A percentile compares a stretch with the other conserved stretches of the same genome.
These are phyloP conservation scores for Amborella trichopoda DNA, from an alignment of 164 flowering plant species.

Conservation along the genomic window DNA sequence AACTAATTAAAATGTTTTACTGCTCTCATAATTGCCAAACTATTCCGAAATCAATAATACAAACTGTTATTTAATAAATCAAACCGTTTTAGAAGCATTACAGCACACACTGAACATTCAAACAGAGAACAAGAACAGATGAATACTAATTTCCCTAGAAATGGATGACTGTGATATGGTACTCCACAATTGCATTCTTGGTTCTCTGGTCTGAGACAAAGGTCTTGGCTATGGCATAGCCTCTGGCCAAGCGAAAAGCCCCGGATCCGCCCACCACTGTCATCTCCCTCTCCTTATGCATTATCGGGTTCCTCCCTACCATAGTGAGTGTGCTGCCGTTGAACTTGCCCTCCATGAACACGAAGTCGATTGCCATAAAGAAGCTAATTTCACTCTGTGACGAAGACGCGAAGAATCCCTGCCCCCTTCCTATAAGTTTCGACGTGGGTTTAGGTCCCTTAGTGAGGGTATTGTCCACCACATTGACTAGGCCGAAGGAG, in stretches of 20 bases:
- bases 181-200: constrained; percentile 13
- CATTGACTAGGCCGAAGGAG: not conserved
- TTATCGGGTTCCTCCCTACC: constrained; percentile 1
- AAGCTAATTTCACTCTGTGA: not conserved
- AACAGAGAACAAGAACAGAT: no score
- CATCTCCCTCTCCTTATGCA: constrained; percentile 1
- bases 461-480: constrained; percentile 1
- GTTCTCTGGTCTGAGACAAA: not conserved
- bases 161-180: constrained; percentile 17
- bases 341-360: constrained; percentile 3
- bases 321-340: constrained; percentile 9
- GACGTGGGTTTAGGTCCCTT: constrained; percentile 2
- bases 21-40: no score
- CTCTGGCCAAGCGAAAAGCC: constrained; percentile 4
- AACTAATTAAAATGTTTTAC: no score
- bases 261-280: constrained; percentile 6
- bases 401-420: not conserved
- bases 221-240: constrained; percentile 2
- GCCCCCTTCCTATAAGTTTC: constrained; percentile 3
- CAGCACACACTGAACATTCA: no score
- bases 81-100: no score
- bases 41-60: no score
- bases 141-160: constrained; percentile 1
- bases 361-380: constrained; percentile 5
- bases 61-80: no score